These are phyloP conservation scores for Diaporthe eres DNA, from an alignment of 2,329 filamentous ascomycete species.

Conservation along the genomic window DNA sequence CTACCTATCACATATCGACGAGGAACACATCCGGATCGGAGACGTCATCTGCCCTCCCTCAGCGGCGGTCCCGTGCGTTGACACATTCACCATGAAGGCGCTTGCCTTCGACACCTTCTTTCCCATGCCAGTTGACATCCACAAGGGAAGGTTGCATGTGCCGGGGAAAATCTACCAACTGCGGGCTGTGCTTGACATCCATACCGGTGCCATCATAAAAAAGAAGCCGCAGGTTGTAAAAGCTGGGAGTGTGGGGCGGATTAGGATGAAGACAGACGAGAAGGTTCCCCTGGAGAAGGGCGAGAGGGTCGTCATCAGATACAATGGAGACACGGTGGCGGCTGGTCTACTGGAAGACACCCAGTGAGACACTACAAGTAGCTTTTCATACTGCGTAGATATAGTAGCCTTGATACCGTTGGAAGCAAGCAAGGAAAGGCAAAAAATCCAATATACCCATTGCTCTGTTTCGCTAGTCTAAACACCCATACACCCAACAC, in stretches of 20 bases:
- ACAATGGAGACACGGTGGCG: constrained; percentile 86
- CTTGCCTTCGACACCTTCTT: constrained; percentile 91
- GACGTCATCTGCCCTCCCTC: constrained; percentile 86
- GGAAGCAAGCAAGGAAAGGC: background rate
- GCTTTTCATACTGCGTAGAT: background rate
- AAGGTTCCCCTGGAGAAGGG: constrained; percentile 86
- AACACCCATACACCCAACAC: no score
- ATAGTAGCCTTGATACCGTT: background rate
- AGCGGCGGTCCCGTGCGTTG: constrained; percentile 78
- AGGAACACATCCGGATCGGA: constrained; percentile 83
- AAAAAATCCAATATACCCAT: background rate
- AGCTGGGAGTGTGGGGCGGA: constrained; percentile 81
- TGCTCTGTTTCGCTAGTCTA: no score
- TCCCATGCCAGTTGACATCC: constrained; percentile 91
- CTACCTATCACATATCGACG: constrained; percentile 88
- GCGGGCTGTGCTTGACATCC: constrained; percentile 82
- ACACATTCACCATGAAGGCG: constrained; percentile 84
- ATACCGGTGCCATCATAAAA: constrained; percentile 80
- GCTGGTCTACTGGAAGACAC: constrained; percentile 84
- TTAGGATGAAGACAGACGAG: constrained; percentile 79
- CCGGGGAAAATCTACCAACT: constrained; percentile 81
- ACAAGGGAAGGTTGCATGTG: constrained; percentile 85
- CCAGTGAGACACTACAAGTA: background rate
- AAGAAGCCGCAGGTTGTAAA: constrained; percentile 89
- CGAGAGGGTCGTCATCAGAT: constrained; percentile 84